Evolutionary conservation across 139 green algal species (phyloP).

Genomic region (Eudorina sp.): DNA sequence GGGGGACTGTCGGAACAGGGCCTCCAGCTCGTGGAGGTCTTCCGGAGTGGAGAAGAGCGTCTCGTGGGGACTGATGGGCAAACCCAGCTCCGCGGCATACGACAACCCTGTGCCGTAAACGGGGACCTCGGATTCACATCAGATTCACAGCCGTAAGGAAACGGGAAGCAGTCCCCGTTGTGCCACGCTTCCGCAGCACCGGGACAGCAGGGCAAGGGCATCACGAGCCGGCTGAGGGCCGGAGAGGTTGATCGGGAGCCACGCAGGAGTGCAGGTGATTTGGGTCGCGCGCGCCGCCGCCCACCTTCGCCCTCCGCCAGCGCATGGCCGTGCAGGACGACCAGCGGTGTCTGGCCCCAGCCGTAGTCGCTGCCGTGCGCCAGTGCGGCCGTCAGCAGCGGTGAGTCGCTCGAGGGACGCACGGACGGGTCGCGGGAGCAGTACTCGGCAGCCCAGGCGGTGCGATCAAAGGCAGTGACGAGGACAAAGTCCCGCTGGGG

Average conservation of each 20-base stretch:
- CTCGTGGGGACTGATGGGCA: constrained; percentile 16
- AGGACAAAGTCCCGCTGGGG: neutral
- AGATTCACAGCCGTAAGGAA: too few relatives aligned
- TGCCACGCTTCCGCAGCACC: too few relatives aligned
- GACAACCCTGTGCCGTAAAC: constrained; percentile 20
- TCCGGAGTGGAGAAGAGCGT: constrained; percentile 41
- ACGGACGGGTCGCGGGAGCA: neutral
- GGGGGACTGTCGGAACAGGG: neutral
- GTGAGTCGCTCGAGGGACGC: constrained; percentile 2
- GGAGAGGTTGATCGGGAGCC: too few relatives aligned
- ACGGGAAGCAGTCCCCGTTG: too few relatives aligned
- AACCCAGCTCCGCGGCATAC: constrained; percentile 4
- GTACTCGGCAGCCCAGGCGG: constrained; percentile 3
- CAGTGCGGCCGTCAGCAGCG: constrained; percentile 27
- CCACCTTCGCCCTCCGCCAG: constrained; percentile 36
- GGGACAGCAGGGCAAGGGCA: too few relatives aligned
- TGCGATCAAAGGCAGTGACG: neutral
- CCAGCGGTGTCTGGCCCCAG: neutral
- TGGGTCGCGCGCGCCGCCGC: neutral
- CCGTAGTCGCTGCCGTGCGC: neutral
- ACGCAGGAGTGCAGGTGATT: too few relatives aligned
- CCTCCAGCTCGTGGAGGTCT: constrained; percentile 35
- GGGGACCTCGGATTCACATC: too few relatives aligned
- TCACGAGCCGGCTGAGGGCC: too few relatives aligned
- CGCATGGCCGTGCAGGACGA: constrained; percentile 36